These are phyloP conservation scores for Pseudomicrostroma phylloplanum DNA, from an alignment of 1,284 basidiomycete genomes.

Conservation along the genomic window DNA sequence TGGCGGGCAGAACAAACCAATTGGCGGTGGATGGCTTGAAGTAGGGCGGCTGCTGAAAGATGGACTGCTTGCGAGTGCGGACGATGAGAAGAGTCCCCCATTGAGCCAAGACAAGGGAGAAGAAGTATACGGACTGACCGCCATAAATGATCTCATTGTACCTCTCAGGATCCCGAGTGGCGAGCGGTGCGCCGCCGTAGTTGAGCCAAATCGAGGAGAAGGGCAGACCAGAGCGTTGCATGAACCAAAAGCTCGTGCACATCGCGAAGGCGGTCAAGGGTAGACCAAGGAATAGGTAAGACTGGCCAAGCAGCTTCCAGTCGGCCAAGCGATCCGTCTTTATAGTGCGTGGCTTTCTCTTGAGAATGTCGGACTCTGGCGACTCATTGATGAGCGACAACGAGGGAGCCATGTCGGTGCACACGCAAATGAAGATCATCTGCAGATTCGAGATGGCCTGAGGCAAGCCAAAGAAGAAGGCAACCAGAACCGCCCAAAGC, in stretches of 20 bases:
- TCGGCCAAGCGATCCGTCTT: conserved; percentile 56
- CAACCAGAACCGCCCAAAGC: conserved; percentile 63
- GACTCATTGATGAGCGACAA: conserved; percentile 60
- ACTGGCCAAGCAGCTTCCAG: conserved; percentile 60
- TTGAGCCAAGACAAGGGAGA: conserved; percentile 65
- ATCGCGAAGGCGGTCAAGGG: conserved; percentile 57
- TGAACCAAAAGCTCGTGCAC: conserved; percentile 56
- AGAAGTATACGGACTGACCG: conserved; percentile 53
- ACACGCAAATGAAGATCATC: conserved; percentile 58
- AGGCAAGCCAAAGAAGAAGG: conserved; percentile 56
- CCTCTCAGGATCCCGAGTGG: conserved; percentile 38
- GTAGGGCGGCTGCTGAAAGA: conserved; percentile 46
- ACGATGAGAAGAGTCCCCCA: conserved; percentile 55
- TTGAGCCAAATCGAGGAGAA: conserved; percentile 56
- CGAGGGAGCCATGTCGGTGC: conserved; percentile 56
- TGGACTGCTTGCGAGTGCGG: conserved; percentile 56
- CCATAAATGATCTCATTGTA: conserved; percentile 53
- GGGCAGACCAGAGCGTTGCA: conserved; percentile 58
- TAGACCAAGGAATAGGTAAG: conserved; percentile 63
- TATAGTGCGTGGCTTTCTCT: conserved; percentile 62
- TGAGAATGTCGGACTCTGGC: conserved; percentile 59
- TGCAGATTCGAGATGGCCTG: conserved; percentile 58
- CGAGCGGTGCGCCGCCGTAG: conserved; percentile 51
- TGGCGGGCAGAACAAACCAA: conserved; percentile 26
- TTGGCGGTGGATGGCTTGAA: conserved; percentile 23